phyloP scores from a whole-genome alignment of 352 stramenopile species.

The Phytophthora pini region DNA sequence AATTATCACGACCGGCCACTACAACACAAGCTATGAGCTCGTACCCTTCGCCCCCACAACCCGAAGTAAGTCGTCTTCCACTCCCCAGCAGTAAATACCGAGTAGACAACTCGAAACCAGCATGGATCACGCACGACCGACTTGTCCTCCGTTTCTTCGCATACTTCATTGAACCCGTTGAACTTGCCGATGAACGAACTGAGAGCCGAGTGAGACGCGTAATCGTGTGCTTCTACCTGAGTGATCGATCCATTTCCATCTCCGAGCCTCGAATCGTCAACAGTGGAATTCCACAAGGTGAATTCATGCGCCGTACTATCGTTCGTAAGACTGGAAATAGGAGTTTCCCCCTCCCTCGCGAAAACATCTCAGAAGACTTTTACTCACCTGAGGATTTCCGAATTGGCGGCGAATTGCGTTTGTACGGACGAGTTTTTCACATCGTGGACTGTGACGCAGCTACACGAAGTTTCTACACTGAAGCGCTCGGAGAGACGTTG shows the following conservation, averaged over 20 bases:
- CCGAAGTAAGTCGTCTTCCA: constrained; percentile 19
- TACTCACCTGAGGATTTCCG: constrained; percentile 78
- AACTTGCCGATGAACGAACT: constrained; percentile 24
- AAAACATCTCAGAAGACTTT: constrained; percentile 33
- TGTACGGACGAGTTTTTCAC: constrained; percentile 85
- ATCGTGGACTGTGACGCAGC: constrained; percentile 91
- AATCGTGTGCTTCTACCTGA: constrained; percentile 85
- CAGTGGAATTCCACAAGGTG: constrained; percentile 89
- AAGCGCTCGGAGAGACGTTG: constrained; percentile 48
- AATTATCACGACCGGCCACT: constrained; percentile 6
- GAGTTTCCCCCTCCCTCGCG: constrained; percentile 15
- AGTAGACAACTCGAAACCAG: constrained; percentile 47
- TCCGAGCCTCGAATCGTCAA: constrained; percentile 88
- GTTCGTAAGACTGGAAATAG: constrained; percentile 43
- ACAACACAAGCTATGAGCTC: constrained; percentile 14
- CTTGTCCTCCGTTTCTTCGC: constrained; percentile 92
- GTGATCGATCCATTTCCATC: constrained; percentile 86
- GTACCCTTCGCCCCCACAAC: constrained; percentile 18
- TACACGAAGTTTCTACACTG: constrained; percentile 84
- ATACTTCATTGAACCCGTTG: constrained; percentile 72
- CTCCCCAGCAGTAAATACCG: constrained; percentile 54
- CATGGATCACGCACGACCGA: constrained; percentile 75
- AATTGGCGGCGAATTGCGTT: constrained; percentile 72
- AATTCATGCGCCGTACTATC: constrained; percentile 84
- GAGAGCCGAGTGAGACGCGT: constrained; percentile 58